Conservation (phyloP, 2,329 filamentous ascomycete species). For the Penicillium italicum region DNA sequence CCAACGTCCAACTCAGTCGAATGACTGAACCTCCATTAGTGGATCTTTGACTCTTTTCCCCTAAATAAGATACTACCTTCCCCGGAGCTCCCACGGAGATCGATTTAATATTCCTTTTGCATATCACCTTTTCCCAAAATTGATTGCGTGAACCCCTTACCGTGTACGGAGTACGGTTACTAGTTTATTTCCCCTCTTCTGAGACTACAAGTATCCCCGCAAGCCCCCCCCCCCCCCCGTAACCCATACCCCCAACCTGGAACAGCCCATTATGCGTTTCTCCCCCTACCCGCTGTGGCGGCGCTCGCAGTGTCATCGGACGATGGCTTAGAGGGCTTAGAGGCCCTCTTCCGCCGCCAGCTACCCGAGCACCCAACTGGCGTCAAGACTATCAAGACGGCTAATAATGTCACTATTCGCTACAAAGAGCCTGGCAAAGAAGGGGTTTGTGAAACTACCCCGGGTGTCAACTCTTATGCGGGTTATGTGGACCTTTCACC, state of each 20-base stretch:
- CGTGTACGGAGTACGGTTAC: background rate
- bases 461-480: conserved; percentile 54
- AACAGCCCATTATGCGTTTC: conserved; percentile 20
- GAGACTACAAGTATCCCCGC: background rate
- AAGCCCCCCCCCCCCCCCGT: background rate
- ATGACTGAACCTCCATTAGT: background rate
- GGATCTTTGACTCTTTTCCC: background rate
- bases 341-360: conserved; percentile 27
- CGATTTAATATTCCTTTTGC: background rate
- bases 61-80: background rate
- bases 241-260: background rate
- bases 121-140: background rate
- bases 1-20: background rate
- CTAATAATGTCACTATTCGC: conserved; percentile 51
- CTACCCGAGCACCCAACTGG: conserved; percentile 37
- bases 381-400: conserved; percentile 38
- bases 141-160: background rate
- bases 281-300: conserved; percentile 21
- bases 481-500: conserved; percentile 54
- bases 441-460: conserved; percentile 53
- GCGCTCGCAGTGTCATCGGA: conserved; percentile 11
- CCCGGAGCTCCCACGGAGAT: background rate
- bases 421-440: conserved; percentile 56
- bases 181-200: background rate
- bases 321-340: conserved; percentile 8